Percentiles rank a stretch among this genome's conserved stretches.
These are phyloP conservation scores for Rhizophagus prolifer DNA, from an alignment of 192 early-diverging fungal species.

Conservation along the genomic window DNA sequence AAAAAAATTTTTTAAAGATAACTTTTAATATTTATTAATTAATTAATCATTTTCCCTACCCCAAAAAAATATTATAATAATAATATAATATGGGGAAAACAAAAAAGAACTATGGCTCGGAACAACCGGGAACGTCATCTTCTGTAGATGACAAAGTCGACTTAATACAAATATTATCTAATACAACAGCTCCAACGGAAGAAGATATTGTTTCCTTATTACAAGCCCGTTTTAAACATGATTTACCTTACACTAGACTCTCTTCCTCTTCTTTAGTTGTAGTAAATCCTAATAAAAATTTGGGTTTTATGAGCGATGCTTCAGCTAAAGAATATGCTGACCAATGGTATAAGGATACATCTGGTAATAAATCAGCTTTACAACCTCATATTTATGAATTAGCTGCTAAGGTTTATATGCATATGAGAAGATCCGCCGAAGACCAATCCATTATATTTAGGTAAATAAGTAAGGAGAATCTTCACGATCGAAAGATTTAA, in stretches of 20 bases:
- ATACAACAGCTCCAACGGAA: conserved; percentile 28
- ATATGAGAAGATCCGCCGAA: conserved; percentile 64
- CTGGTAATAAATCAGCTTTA: conserved; percentile 32
- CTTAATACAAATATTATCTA: conserved; percentile 39
- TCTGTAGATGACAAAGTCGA: conserved; percentile 30
- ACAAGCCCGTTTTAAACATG: conserved; percentile 46
- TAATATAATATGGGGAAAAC: background rate
- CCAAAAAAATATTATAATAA: background rate
- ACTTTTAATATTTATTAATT: background rate
- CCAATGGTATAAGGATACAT: conserved; percentile 42
- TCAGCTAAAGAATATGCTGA: conserved; percentile 54
- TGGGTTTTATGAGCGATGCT: conserved; percentile 44
- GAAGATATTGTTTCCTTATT: conserved; percentile 48
- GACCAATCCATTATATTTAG: conserved; percentile 67
- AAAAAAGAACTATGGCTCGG: conserved; percentile 6
- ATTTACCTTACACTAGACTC: conserved; percentile 53
- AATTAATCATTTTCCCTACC: background rate
- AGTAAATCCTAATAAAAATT: conserved; percentile 48
- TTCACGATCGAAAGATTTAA: background rate
- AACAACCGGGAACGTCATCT: background rate
- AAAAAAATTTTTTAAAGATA: background rate
- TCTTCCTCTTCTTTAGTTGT: conserved; percentile 48
- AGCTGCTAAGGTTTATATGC: conserved; percentile 68
- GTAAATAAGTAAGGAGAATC: conserved; percentile 30
- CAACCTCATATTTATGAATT: conserved; percentile 69